Evolutionary conservation across 768 basidiomycete species (phyloP), one percentile per base, ranked within the genome.

Genomic region (Pleurotus citrinopileatus): DNA sequence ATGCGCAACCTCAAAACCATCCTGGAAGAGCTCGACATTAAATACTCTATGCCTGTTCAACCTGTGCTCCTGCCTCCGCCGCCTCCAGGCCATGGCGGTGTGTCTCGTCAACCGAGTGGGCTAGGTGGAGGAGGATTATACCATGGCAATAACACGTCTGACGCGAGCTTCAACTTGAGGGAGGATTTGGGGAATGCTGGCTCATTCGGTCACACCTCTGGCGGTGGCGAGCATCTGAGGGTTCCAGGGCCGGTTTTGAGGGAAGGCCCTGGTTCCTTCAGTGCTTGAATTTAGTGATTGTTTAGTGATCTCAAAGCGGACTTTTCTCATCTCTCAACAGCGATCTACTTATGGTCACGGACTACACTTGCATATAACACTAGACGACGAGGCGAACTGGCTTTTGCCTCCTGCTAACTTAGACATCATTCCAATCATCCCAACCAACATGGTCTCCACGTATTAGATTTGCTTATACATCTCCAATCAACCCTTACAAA

Each of bases 1-100:
- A 91, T 91, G 89, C 80, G 84, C 34, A 67, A 86, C 60, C 73
- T 92, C 43, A 90, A 88, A 69, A 78, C 71, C 3, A 64, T 84
- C 12, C 70, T 91, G 50, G 89, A 91, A 65, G 88, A 89, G 27
- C 79, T 92, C 45, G 86, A 89, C 60, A 69, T 92, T 53, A 72
- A 72, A 26, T 92, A 91, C 64, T 77, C 74, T 2, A 73, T 86
- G 73, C 89, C 89, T 27, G 67, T 87, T 45, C 90, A 91, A 64
- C 89, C 90, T 0, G 73, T 91, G 20, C 57, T 88, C 6, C 51
- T 89, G 22, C 83, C 76, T 3, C 67, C 46, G 17, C 46, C 46
- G 13, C 46, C 46, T 22, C 25, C 46, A 9, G 26, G 28, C 26
- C 29, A 48, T 19, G 26, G 28, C 10, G 25, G 26, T 13, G 8